phyloP scores from a whole-genome alignment of 495 filamentous ascomycete genomes.

The Hapsidospora chrysogenum region DNA sequence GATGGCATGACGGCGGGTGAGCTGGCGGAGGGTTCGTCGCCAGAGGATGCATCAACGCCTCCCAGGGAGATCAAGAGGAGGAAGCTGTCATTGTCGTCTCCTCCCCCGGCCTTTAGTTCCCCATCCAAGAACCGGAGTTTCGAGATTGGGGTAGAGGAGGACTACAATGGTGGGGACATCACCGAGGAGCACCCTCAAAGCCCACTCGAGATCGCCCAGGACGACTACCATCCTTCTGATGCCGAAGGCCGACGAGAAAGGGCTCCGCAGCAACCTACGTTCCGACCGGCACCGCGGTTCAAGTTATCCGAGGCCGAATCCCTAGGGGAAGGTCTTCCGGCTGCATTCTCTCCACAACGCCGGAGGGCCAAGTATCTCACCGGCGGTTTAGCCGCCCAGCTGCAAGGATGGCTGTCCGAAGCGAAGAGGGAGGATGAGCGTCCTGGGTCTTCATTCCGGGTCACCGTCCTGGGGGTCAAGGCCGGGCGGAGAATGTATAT shows the following conservation, averaged over 20 bases:
- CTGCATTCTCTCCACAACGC: constrained; percentile 26
- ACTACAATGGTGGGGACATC: constrained; percentile 1
- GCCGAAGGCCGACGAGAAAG: background rate
- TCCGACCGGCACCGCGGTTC: constrained; percentile 23
- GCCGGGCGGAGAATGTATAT: constrained; percentile 5
- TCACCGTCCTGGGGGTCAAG: constrained; percentile 11
- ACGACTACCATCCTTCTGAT: too few relatives aligned
- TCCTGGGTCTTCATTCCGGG: constrained; percentile 3
- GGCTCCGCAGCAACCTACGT: constrained; percentile 10
- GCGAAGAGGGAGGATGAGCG: constrained; percentile 14
- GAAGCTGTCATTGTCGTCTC: constrained; percentile 1
- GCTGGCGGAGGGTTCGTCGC: too few relatives aligned
- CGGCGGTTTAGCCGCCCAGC: constrained; percentile 24
- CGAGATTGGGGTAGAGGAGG: too few relatives aligned
- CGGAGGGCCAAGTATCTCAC: constrained; percentile 19
- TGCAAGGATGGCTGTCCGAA: constrained; percentile 29
- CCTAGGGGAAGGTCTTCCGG: constrained; percentile 9
- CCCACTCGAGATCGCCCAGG: too few relatives aligned
- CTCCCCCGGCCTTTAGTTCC: background rate
- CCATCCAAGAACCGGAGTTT: too few relatives aligned
- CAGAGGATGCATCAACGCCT: too few relatives aligned
- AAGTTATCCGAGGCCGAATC: constrained; percentile 11
- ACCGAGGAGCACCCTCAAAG: background rate
- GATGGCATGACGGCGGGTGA: too few relatives aligned
- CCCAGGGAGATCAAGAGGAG: background rate